Base-by-base conservation (phyloP, 2,329 filamentous ascomycete genomes). In the Alternaria atra region DNA sequence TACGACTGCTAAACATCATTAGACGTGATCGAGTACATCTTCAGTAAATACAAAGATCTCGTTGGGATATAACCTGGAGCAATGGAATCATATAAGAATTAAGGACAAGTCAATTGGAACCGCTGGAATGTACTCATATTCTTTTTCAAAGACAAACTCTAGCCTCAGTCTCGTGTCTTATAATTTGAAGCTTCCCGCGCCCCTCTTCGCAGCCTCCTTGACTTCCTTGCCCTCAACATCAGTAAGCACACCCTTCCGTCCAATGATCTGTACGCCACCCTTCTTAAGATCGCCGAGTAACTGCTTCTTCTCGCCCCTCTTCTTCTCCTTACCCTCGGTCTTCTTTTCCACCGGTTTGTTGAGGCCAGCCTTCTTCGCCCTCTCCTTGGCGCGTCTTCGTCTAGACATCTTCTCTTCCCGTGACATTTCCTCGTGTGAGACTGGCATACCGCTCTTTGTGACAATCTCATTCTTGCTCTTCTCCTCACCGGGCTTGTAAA, bases 231-330 rank as follows among this genome's bases (percentile, higher is more conserved):
- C 94, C 69, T 95, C 89, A 34, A 97, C 86, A 80, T 96, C 91
- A 17, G 90, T 90, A 55, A 97, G 82, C 78, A 94, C 90, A 53
- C 94, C 94, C 83, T 92, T 94, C 81, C 91, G 91, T 64, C 93
- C 94, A 80, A 97, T 95, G 61, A 98, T 87, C 84, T 91, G 94
- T 70, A 97, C 94, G 61, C 92, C 92, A 53, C 92, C 93, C 85
- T 91, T 92, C 83, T 90, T 92, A 74, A 94, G 81, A 58, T 90
- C 87, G 2, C 87, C 87, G 55, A 92, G 76, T 40, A 91, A 84
- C 52, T 84, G 81, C 65, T 85, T 83, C 73, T 84, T 85, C 53
- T 84, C 82, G 67, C 86, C 83, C 29, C 82, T 85, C 79, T 89
- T 90, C 80, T 86, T 89, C 70, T 85, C 78, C 32, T 68, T 69